phyloP scores from a whole-genome alignment of 768 basidiomycete genomes.

The Lentinula sp. region DNA sequence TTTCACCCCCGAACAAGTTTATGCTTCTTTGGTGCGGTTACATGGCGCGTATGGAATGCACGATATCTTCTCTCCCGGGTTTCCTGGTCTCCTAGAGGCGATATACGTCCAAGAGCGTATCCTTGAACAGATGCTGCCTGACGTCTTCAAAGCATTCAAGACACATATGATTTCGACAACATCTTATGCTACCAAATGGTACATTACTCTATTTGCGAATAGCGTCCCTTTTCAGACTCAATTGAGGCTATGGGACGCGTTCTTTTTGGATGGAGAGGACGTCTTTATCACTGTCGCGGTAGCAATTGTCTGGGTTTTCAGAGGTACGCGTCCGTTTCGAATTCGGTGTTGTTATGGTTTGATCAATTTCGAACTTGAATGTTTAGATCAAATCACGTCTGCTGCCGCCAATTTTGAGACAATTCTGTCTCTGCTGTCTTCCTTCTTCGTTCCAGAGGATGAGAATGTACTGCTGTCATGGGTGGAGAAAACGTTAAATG shows the following conservation, averaged over 20 bases:
- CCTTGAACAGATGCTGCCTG: constrained; percentile 83
- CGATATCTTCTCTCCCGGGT: constrained; percentile 85
- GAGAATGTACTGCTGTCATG: constrained; percentile 80
- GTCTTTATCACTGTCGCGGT: constrained; percentile 80
- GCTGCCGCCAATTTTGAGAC: constrained; percentile 84
- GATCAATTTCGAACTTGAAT: neutral
- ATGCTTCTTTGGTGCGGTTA: constrained; percentile 77
- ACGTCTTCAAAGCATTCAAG: constrained; percentile 80
- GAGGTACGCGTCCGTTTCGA: constrained; percentile 46
- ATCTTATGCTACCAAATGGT: constrained; percentile 98
- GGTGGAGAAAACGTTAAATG: constrained; percentile 58
- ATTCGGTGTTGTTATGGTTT: neutral
- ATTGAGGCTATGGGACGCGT: constrained; percentile 91
- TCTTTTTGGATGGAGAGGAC: constrained; percentile 87
- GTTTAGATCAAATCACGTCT: constrained; percentile 76
- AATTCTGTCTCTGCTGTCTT: constrained; percentile 83
- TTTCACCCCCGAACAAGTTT: constrained; percentile 84
- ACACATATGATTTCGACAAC: constrained; percentile 90
- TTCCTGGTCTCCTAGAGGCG: constrained; percentile 92
- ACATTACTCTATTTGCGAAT: constrained; percentile 95
- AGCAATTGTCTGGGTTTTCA: constrained; percentile 87
- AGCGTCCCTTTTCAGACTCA: constrained; percentile 95
- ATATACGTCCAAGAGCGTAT: constrained; percentile 94
- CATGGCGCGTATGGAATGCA: constrained; percentile 90
- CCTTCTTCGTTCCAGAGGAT: constrained; percentile 91